Percentiles rank a stretch among this genome's conserved stretches.
These are phyloP conservation scores for Epichloe elymi DNA, from an alignment of 2,329 filamentous ascomycete species.

Conservation along the genomic window DNA sequence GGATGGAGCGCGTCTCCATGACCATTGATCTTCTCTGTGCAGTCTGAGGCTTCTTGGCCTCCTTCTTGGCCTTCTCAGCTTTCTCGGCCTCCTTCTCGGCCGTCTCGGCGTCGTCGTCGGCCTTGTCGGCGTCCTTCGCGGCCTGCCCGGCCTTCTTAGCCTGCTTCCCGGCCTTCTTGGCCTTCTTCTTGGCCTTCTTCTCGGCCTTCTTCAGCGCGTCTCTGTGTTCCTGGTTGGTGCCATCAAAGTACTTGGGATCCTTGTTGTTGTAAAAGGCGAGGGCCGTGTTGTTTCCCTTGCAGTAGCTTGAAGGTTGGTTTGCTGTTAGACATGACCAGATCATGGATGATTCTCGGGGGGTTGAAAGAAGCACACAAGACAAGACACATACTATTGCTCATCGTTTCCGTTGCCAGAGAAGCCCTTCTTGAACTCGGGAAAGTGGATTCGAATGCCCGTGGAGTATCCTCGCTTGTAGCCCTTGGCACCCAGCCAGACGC, in stretches of 20 bases:
- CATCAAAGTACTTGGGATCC: constrained; percentile 1
- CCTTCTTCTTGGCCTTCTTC: background rate
- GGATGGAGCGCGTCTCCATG: background rate
- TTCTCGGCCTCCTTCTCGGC: background rate
- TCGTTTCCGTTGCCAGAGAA: background rate
- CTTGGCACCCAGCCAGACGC: constrained; percentile 1
- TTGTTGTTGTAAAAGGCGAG: background rate
- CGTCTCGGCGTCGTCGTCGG: background rate
- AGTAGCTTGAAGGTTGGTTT: background rate
- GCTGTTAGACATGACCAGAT: background rate
- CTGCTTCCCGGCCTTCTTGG: background rate
- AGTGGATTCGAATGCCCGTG: constrained; percentile 3
- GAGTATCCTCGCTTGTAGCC: background rate
- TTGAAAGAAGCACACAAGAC: background rate
- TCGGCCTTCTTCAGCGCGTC: background rate
- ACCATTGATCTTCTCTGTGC: background rate
- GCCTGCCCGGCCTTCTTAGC: background rate
- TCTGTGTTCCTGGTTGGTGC: background rate
- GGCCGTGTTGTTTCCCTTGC: background rate
- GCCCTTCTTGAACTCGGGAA: background rate
- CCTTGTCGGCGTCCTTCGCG: background rate
- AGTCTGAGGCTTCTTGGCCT: background rate
- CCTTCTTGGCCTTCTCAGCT: no score
- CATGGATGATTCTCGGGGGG: no score
- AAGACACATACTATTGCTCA: background rate